Evolutionary conservation across 1,284 basidiomycete species (phyloP).

Genomic region (Cryptococcus sp.): DNA sequence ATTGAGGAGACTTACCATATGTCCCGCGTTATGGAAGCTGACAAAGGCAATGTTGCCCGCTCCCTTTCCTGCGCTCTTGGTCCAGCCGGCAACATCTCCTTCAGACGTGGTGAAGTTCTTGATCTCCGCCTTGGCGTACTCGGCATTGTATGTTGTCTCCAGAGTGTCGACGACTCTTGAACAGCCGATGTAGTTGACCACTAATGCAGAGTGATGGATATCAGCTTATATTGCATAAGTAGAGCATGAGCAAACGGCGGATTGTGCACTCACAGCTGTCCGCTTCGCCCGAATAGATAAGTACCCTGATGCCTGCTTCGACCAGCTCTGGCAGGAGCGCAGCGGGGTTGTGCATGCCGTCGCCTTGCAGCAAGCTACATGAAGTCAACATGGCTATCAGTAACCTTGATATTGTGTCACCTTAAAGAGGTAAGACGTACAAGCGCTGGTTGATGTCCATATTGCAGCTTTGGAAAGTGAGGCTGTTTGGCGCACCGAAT

Average conservation of each 20-base stretch:
- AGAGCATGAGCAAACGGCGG: not conserved
- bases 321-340: constrained; percentile 71
- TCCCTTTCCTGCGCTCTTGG: constrained; percentile 61
- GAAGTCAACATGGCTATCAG: not conserved
- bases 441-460: constrained; percentile 57
- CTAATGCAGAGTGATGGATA: constrained; percentile 7
- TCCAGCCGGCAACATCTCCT: constrained; percentile 42
- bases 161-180: constrained; percentile 41
- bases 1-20: constrained; percentile 59
- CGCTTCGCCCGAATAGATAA: constrained; percentile 82
- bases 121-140: constrained; percentile 61
- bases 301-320: constrained; percentile 69
- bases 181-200: constrained; percentile 48
- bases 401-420: not conserved
- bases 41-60: constrained; percentile 78
- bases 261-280: constrained; percentile 61
- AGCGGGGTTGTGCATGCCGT: constrained; percentile 76
- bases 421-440: constrained; percentile 18
- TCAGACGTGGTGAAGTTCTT: constrained; percentile 59
- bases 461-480: constrained; percentile 64
- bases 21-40: constrained; percentile 69
- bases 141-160: constrained; percentile 61
- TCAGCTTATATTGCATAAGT: not conserved
- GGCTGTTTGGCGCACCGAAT: constrained; percentile 66
- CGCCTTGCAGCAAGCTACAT: constrained; percentile 63